Evolutionary conservation across 352 stramenopile species (phyloP).

Genomic region (Phytophthora cactorum): DNA sequence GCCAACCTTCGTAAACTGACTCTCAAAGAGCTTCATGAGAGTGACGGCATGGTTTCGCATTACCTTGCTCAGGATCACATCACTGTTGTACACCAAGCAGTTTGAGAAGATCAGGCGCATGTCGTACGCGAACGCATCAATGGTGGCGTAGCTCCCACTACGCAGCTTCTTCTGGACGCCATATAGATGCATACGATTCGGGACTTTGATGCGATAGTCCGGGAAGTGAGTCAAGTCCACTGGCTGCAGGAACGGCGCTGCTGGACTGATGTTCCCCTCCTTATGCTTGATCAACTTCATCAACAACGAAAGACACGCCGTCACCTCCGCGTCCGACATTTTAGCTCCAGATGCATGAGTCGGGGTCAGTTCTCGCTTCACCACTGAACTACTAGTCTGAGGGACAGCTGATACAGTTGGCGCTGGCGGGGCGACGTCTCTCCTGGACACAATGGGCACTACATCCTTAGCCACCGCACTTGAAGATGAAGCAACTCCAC

Average conservation of each 20-base stretch:
- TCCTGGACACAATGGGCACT: conserved; percentile 2
- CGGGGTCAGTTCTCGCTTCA: conserved; percentile 30
- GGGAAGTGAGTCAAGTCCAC: conserved; percentile 85
- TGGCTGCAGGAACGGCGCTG: conserved; percentile 80
- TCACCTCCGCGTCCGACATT: conserved; percentile 65
- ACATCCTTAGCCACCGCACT: conserved; percentile 7
- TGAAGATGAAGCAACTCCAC: conserved; percentile 4
- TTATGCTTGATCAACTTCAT: conserved; percentile 91
- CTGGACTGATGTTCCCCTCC: conserved; percentile 71
- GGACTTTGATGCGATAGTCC: conserved; percentile 87
- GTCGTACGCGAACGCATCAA: conserved; percentile 77
- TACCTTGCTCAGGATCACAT: conserved; percentile 82
- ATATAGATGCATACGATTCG: conserved; percentile 86
- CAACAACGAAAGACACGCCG: conserved; percentile 62
- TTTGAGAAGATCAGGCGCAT: conserved; percentile 90
- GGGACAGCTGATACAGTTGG: conserved; percentile 8
- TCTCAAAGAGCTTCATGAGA: conserved; percentile 86
- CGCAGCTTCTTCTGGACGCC: conserved; percentile 86
- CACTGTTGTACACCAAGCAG: conserved; percentile 89
- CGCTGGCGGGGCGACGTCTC: neutral
- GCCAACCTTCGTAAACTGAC: conserved; percentile 72
- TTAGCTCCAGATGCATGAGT: conserved; percentile 28
- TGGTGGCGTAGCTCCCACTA: conserved; percentile 67
- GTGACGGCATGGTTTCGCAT: conserved; percentile 86
- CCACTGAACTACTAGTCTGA: conserved; percentile 27